A percentile compares a stretch with the other conserved stretches of the same genome.
phyloP scores from a whole-genome alignment of 192 early-diverging fungal species.

The Umbelopsis isabellina region DNA sequence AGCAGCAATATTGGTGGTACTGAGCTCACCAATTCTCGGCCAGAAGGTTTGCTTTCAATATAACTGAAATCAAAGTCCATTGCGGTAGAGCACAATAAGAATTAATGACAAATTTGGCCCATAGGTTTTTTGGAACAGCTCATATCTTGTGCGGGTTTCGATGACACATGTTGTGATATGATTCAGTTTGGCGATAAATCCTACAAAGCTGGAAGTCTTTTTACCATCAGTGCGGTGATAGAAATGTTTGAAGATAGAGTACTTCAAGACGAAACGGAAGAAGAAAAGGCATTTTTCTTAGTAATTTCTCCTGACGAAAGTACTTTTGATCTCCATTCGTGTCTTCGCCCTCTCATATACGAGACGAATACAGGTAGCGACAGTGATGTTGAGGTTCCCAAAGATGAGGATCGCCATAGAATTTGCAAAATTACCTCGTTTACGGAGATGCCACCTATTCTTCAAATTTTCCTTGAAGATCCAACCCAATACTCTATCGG shows the following conservation, averaged over 20 bases:
- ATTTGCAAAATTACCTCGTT: conserved; percentile 28
- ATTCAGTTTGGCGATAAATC: background rate
- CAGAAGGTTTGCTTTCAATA: background rate
- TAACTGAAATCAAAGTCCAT: background rate
- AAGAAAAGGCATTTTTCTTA: conserved; percentile 12
- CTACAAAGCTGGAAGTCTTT: background rate
- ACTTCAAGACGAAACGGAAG: background rate
- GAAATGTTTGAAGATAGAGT: background rate
- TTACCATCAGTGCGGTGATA: conserved; percentile 9
- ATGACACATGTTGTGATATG: background rate
- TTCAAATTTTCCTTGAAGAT: conserved; percentile 28
- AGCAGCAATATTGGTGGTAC: conserved; percentile 15
- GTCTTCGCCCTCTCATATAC: conserved; percentile 36
- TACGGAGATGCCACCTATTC: conserved; percentile 30
- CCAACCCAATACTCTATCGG: background rate
- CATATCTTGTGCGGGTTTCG: conserved; percentile 3
- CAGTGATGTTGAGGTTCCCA: background rate
- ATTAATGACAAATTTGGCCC: background rate
- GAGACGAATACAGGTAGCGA: background rate
- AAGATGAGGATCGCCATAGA: background rate
- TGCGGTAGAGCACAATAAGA: background rate
- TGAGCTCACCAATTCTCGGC: conserved; percentile 3
- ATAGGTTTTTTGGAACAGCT: conserved; percentile 7
- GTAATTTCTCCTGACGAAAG: conserved; percentile 7
- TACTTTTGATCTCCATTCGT: conserved; percentile 27